These are phyloP conservation scores for Monotropa hypopitys DNA, from an alignment of 179 eudicot genomes.

Conservation along the genomic window DNA sequence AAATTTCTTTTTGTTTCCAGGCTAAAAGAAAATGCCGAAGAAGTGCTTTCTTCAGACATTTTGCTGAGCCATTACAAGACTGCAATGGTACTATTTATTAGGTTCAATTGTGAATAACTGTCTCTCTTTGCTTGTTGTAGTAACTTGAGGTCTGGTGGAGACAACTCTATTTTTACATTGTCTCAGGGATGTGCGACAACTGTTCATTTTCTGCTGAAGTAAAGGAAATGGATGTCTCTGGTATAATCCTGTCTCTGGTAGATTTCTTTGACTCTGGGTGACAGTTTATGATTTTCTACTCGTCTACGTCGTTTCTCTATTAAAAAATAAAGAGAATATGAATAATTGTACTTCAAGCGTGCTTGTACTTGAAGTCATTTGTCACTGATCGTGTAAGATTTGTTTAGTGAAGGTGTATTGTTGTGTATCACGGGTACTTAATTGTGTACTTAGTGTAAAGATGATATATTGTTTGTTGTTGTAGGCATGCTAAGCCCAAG, in stretches of 20 bases:
- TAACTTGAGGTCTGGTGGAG: neutral
- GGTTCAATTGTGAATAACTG: neutral
- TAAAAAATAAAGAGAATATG: neutral
- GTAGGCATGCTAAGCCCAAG: too few species aligned
- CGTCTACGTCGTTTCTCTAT: neutral
- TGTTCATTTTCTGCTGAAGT: slow-evolving; percentile 47
- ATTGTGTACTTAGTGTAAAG: too few species aligned
- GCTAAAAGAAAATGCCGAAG: slow-evolving; percentile 74
- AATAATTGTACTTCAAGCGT: too few species aligned
- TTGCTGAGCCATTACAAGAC: slow-evolving; percentile 81
- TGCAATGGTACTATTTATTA: slow-evolving; percentile 51
- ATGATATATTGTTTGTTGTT: too few species aligned
- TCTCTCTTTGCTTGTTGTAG: neutral
- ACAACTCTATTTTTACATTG: neutral
- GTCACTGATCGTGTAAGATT: too few species aligned
- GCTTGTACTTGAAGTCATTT: too few species aligned
- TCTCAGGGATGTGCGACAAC: slow-evolving; percentile 87
- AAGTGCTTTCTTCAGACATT: slow-evolving; percentile 80
- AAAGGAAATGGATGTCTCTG: slow-evolving; percentile 61
- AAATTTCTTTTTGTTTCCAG: slow-evolving; percentile 29
- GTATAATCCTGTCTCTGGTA: slow-evolving; percentile 25
- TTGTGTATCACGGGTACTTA: too few species aligned
- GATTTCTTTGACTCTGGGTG: neutral
- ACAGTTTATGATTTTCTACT: neutral
- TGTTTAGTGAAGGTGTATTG: too few species aligned